These are phyloP conservation scores for Oenanthe sinensis DNA, from an alignment of 129 eudicot genomes.

Conservation along the genomic window DNA sequence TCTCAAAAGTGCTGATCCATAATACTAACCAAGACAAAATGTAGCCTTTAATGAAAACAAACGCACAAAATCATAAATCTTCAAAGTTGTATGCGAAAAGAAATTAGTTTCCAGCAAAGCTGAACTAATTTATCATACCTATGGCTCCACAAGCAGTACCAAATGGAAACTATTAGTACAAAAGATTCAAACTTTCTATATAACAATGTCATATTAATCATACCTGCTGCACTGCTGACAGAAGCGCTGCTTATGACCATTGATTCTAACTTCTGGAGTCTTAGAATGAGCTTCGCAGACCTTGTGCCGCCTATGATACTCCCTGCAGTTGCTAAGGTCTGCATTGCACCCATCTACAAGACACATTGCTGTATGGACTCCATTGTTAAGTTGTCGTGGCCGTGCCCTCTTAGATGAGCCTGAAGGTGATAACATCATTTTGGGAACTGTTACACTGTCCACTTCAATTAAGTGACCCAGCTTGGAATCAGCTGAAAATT, in stretches of 20 bases:
- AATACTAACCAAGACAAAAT: neutral
- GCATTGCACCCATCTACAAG: conserved; percentile 63
- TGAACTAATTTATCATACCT: neutral
- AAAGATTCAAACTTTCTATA: neutral
- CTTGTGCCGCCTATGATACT: conserved; percentile 63
- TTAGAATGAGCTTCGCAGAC: conserved; percentile 62
- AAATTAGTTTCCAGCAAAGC: neutral
- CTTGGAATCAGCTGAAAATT: conserved; percentile 55
- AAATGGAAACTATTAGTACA: neutral
- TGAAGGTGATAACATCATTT: conserved; percentile 36
- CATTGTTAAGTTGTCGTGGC: conserved; percentile 21
- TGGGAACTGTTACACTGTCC: conserved; percentile 19
- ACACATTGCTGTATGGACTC: conserved; percentile 26
- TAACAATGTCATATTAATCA: neutral
- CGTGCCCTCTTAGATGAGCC: conserved; percentile 55
- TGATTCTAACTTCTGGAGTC: conserved; percentile 53
- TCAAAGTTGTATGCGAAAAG: neutral
- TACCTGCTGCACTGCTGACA: conserved; percentile 81
- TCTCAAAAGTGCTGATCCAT: neutral
- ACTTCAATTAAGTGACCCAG: conserved; percentile 42
- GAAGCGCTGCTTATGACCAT: conserved; percentile 56
- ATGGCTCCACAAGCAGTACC: neutral
- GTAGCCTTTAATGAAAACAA: neutral
- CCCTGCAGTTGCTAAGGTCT: conserved; percentile 52
- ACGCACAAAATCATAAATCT: neutral